Evolutionary conservation across 108 stramenopile species (phyloP).

Genomic region (Conticribra weissflogii): DNA sequence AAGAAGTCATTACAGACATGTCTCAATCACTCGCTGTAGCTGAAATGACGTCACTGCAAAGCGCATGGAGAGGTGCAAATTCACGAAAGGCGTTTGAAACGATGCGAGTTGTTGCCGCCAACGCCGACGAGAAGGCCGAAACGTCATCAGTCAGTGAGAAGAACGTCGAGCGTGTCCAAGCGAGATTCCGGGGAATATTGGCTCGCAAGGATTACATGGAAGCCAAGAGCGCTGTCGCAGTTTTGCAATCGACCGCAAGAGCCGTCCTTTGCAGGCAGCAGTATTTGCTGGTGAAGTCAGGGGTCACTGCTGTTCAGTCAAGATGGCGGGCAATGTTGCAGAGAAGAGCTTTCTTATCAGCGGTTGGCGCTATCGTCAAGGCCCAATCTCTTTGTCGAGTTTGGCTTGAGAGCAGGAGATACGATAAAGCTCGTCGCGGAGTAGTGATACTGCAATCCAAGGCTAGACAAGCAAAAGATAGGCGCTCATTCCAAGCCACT

Average conservation of each 20-base stretch:
- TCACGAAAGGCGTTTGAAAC: too few relatives aligned
- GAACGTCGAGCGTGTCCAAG: not conserved
- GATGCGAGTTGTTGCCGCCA: not conserved
- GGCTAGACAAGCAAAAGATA: not conserved
- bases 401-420: not conserved
- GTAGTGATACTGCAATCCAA: constrained; percentile 1
- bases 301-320: not conserved
- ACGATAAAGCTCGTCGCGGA: not conserved
- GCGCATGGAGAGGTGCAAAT: too few relatives aligned
- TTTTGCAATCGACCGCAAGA: not conserved
- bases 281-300: not conserved
- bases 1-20: too few relatives aligned
- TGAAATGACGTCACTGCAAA: too few relatives aligned
- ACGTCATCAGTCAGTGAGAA: not conserved
- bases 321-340: not conserved
- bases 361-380: not conserved
- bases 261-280: not conserved
- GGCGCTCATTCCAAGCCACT: not conserved
- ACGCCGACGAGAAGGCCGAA: not conserved
- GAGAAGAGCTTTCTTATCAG: not conserved
- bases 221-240: not conserved
- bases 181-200: not conserved
- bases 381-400: not conserved
- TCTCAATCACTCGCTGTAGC: too few relatives aligned
- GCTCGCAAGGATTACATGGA: not conserved